These are phyloP conservation scores for Cinnamomum micranthum DNA, from an alignment of 164 flowering plant species.

Conservation along the genomic window DNA sequence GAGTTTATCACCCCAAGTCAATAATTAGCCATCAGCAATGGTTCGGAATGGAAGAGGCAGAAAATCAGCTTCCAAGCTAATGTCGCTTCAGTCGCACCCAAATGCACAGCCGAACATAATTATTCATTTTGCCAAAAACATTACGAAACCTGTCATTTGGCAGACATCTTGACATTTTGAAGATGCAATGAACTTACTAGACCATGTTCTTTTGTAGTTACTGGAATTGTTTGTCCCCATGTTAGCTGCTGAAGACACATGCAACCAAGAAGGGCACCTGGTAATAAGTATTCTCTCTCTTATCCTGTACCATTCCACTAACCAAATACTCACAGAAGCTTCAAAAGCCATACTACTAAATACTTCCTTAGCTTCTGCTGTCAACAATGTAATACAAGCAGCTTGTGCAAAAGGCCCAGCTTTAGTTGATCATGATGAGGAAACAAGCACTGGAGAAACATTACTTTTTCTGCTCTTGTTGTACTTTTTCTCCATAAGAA, in stretches of 20 bases:
- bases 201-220: slow-evolving; percentile 44
- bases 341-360: slow-evolving; percentile 58
- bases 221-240: slow-evolving; percentile 35
- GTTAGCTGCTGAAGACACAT: slow-evolving; percentile 26
- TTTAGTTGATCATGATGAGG: slow-evolving; percentile 51
- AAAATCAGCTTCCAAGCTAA: neutral
- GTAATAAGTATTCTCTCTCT: slow-evolving; percentile 54
- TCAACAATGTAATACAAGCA: slow-evolving; percentile 33
- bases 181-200: slow-evolving; percentile 6
- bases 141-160: neutral
- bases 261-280: slow-evolving; percentile 44
- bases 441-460: slow-evolving; percentile 47
- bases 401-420: slow-evolving; percentile 66
- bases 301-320: slow-evolving; percentile 64
- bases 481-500: slow-evolving; percentile 54
- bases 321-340: slow-evolving; percentile 51
- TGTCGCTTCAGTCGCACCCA: neutral
- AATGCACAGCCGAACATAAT: neutral
- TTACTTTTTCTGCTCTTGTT: slow-evolving; percentile 51
- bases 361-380: slow-evolving; percentile 35
- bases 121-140: neutral
- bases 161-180: neutral
- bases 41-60: neutral
- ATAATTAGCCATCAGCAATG: neutral
- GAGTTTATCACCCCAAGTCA: neutral